Base-by-base conservation (phyloP, 805 yeast species). In the Zygotorulaspora danielsina region DNA sequence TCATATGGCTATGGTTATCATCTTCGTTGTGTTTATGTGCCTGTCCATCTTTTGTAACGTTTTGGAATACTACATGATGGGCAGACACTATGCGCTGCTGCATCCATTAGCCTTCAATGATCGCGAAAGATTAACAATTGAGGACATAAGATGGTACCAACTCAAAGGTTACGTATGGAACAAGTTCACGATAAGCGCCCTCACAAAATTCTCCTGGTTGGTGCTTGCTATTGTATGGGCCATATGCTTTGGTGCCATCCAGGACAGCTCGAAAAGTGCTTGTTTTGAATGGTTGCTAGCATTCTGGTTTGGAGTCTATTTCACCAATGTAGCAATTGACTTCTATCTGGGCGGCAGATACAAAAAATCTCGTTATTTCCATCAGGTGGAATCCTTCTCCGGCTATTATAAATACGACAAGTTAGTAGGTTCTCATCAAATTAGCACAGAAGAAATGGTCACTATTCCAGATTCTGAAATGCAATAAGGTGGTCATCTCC, bases 271-370 rank as follows among this genome's bases (percentile, higher is more conserved):
- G 3, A 66, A 72, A 22, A 71, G 79, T 28, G 88, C 88, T 0
- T 66, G 71, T 15, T 77, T 83, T 56, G 97, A 90, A 63, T 90
- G 97, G 97, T 57, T 79, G 3, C 63, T 89, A 30, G 79, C 90
- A n/a, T 89, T 80, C 63, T 80, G 85, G 78, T 89, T 84, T 57
- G 93, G 95, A 3, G 52, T 81, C 22, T 68, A 84, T 44, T 74
- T 81, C 48, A 55, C 81, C 3, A 64, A 80, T 41, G 70, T 89
- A 59, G 66, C 83, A 2, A 70, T 75, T 44, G 97, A 90, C 57
- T 70, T 88, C 49, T 71, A 73, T 51, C 81, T 87, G 1, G 80
- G 84, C 15, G 74, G 79, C 13, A 64, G 67, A 44, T 54, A 51
- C 31, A 44, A 45, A 36, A 16, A 46, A 19, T 59, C 64, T 5